These are phyloP conservation scores for Sophora flavescens DNA, from an alignment of 306 rosid genomes.

Conservation along the genomic window DNA sequence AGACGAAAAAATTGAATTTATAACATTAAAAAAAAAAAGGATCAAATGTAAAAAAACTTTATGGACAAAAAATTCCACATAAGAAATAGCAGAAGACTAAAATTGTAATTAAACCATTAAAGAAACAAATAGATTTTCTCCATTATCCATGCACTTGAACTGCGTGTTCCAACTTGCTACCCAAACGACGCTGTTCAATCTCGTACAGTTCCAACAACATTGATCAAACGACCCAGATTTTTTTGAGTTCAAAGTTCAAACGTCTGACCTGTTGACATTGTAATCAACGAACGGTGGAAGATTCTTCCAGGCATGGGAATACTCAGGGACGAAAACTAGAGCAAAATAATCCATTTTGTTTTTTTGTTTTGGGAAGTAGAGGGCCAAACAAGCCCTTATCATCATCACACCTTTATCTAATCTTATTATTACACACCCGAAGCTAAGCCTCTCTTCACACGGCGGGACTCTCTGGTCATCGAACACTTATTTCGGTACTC, in stretches of 20 bases:
- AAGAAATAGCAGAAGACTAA: too few relatives aligned
- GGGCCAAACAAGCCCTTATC: constrained; percentile 83
- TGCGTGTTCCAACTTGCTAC: constrained; percentile 6
- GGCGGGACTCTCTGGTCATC: constrained; percentile 43
- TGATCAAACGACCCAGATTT: neutral
- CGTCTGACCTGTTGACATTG: constrained; percentile 23
- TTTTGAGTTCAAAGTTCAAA: neutral
- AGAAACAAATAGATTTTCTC: too few relatives aligned
- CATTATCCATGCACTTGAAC: neutral
- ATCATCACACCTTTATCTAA: constrained; percentile 58
- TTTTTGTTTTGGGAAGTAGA: constrained; percentile 51
- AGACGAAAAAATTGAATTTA: too few relatives aligned
- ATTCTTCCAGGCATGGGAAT: constrained; percentile 1
- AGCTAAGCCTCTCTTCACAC: constrained; percentile 30
- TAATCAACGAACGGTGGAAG: constrained; percentile 39
- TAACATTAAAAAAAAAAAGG: too few relatives aligned
- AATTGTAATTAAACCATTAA: too few relatives aligned
- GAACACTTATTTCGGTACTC: constrained; percentile 62
- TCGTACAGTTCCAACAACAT: neutral
- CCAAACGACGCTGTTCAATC: neutral
- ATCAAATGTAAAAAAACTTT: too few relatives aligned
- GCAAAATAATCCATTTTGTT: constrained; percentile 48
- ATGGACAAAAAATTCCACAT: too few relatives aligned
- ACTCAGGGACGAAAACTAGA: neutral
- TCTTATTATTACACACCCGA: constrained; percentile 2